Conservation (phyloP, 352 stramenopile species). For the Phytopythium boreale region DNA sequence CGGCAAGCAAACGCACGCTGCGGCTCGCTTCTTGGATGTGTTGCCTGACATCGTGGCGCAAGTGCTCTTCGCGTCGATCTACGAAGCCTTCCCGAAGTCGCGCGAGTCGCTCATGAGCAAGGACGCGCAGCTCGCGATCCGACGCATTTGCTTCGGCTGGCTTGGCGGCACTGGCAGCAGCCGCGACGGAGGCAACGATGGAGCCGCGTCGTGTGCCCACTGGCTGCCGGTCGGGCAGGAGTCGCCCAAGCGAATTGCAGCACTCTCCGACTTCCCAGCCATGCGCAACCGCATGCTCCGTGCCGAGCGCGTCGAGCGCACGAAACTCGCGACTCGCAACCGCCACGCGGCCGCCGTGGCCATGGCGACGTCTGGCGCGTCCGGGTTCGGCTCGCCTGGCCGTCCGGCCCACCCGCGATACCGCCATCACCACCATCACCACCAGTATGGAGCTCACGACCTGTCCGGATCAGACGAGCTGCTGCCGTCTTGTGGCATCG, state of each 20-base stretch:
- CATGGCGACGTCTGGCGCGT: neutral
- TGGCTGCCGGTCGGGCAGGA: conserved; percentile 60
- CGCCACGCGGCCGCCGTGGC: conserved; percentile 28
- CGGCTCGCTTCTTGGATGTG: conserved; percentile 43
- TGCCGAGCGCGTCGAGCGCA: conserved; percentile 58
- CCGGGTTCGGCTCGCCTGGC: neutral
- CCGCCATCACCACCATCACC: conserved; percentile 3
- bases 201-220: conserved; percentile 17
- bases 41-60: conserved; percentile 58
- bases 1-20: neutral
- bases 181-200: neutral
- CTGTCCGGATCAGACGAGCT: neutral
- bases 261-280: conserved; percentile 55
- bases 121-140: conserved; percentile 33
- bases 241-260: conserved; percentile 53
- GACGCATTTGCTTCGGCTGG: conserved; percentile 58
- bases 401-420: neutral
- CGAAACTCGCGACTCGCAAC: conserved; percentile 48
- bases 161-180: conserved; percentile 47
- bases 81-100: conserved; percentile 71
- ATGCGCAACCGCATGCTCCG: conserved; percentile 68
- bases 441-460: neutral
- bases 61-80: conserved; percentile 60
- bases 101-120: conserved; percentile 37
- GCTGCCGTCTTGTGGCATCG: neutral